phyloP scores from a whole-genome alignment of 257 asterid genomes.

The Capsicum pubescens region DNA sequence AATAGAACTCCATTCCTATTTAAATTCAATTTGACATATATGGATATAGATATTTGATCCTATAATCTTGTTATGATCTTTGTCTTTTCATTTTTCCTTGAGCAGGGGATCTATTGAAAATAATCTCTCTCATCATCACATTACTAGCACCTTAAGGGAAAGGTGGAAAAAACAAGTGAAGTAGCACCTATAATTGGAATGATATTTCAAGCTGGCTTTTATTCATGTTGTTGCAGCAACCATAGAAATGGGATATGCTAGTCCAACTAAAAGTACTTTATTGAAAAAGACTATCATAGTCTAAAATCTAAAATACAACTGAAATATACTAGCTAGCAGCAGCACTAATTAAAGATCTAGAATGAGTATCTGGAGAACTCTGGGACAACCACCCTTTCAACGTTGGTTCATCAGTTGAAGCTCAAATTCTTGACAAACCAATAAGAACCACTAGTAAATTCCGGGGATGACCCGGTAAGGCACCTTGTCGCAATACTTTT shows the following conservation, averaged over 20 bases:
- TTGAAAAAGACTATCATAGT: not conserved
- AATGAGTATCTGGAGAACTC: not conserved
- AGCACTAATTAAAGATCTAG: not conserved
- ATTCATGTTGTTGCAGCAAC: not conserved
- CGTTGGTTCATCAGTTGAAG: not conserved
- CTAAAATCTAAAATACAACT: not conserved
- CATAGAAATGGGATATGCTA: not conserved
- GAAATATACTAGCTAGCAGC: not conserved
- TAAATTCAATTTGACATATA: too few relatives aligned
- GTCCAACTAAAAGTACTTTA: slow-evolving; percentile 11
- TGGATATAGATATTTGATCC: too few relatives aligned
- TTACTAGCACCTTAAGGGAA: too few relatives aligned
- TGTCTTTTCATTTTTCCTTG: too few relatives aligned
- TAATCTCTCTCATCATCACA: too few relatives aligned
- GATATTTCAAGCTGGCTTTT: not conserved
- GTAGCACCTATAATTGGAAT: not conserved
- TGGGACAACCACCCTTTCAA: not conserved
- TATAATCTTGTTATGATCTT: too few relatives aligned
- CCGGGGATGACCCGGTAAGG: slow-evolving; percentile 78
- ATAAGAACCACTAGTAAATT: slow-evolving; percentile 54
- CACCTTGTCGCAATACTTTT: slow-evolving; percentile 85
- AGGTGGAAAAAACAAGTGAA: too few relatives aligned
- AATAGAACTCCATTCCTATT: too few relatives aligned
- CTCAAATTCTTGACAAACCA: slow-evolving; percentile 14
- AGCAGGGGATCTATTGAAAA: too few relatives aligned